Conservation (phyloP, 2,329 filamentous ascomycete genomes). For the Alternaria rosae region DNA sequence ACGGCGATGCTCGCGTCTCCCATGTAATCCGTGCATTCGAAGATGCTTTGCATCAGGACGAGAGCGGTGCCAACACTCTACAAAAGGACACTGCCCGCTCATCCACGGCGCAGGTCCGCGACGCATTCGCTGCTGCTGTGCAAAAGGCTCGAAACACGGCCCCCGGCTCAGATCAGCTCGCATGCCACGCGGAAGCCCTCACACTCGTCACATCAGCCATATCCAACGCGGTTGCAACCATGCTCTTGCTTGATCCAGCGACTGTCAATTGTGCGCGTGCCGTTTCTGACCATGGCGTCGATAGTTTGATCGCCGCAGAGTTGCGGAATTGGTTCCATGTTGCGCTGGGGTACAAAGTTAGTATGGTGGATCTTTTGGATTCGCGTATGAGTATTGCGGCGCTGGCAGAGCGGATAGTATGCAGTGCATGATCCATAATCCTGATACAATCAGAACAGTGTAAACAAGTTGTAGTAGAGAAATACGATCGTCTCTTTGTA, state of each 20-base stretch:
- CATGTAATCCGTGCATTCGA: slow-evolving; percentile 33
- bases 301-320: slow-evolving; percentile 23
- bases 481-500: neutral
- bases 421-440: too few relatives aligned
- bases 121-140: neutral
- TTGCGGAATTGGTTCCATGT: slow-evolving; percentile 21
- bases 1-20: slow-evolving; percentile 35
- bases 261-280: slow-evolving; percentile 4
- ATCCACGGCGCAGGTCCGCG: neutral
- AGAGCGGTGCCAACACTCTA: neutral
- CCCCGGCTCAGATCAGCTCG: neutral
- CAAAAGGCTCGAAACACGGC: neutral
- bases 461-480: too few relatives aligned
- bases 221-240: slow-evolving; percentile 3
- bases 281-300: slow-evolving; percentile 15
- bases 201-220: neutral
- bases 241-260: slow-evolving; percentile 12
- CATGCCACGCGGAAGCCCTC: neutral
- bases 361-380: slow-evolving; percentile 10
- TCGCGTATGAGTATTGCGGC: neutral
- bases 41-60: slow-evolving; percentile 20
- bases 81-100: slow-evolving; percentile 4
- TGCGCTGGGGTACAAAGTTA: slow-evolving; percentile 2
- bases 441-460: too few relatives aligned
- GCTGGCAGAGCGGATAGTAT: neutral